Evolutionary conservation across 805 yeast genomes (phyloP).

Genomic region (Naumovozyma dairenensis): DNA sequence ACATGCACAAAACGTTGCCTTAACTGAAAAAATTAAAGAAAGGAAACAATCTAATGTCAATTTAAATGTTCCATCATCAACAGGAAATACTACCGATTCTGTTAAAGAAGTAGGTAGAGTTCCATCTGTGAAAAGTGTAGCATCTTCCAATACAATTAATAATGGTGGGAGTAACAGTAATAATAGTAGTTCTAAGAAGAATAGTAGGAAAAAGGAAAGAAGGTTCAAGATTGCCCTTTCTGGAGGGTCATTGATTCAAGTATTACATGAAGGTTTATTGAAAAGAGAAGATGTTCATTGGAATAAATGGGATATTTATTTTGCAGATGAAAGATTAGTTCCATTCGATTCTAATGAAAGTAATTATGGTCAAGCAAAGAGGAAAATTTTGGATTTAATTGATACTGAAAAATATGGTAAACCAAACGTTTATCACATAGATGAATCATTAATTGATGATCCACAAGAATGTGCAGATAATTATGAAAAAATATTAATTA

Average conservation of each 20-base stretch:
- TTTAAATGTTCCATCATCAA: slow-evolving; percentile 5
- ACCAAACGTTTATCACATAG: slow-evolving; percentile 78
- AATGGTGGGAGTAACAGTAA: slow-evolving; percentile 4
- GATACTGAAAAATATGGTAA: slow-evolving; percentile 29
- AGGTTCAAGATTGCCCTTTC: slow-evolving; percentile 84
- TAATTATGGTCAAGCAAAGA: slow-evolving; percentile 82
- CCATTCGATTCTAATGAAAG: slow-evolving; percentile 76
- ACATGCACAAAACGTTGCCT: slow-evolving; percentile 64
- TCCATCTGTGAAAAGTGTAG: slow-evolving; percentile 16
- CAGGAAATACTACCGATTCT: slow-evolving; percentile 1
- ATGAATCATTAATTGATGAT: slow-evolving; percentile 62
- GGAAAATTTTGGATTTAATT: slow-evolving; percentile 61
- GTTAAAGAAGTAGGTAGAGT: slow-evolving; percentile 12
- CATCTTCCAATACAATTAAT: slow-evolving; percentile 8
- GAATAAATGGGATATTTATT: slow-evolving; percentile 92
- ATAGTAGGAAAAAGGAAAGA: slow-evolving; percentile 47
- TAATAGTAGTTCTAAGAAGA: slow-evolving; percentile 23
- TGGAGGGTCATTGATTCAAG: slow-evolving; percentile 87
- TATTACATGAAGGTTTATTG: slow-evolving; percentile 76
- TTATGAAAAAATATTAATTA: slow-evolving; percentile 78
- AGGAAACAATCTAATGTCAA: slow-evolving; percentile 16
- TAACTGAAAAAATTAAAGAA: slow-evolving; percentile 15
- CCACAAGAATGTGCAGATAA: slow-evolving; percentile 91
- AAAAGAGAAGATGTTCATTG: slow-evolving; percentile 70
- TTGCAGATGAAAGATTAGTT: slow-evolving; percentile 93